Evolutionary conservation across 2,329 filamentous ascomycete species (phyloP), one percentile per base, ranked within the genome.

Genomic region (Neonectria magnoliae): DNA sequence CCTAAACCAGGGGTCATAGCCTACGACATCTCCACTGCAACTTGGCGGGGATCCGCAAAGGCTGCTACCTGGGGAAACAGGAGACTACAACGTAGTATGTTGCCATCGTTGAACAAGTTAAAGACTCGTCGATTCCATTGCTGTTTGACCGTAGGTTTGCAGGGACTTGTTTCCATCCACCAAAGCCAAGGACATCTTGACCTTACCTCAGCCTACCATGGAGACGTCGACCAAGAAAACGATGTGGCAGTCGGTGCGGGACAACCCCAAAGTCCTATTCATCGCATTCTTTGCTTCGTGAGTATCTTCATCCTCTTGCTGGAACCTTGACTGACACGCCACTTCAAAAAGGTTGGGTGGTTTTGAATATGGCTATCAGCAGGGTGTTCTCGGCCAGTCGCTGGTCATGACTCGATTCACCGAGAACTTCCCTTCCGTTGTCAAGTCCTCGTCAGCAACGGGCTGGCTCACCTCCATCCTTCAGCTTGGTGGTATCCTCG

Each of bases 381-480:
- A 85, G 55, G 83, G 82, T 4, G 82, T 84, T 16, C 76, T 85
- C 8, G 82, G 80, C 1, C 81, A 80, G n/a, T 78, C 84, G 1
- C 71, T 84, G 31, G 79, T 76, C 0, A 85, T 84, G 82, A 77
- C 83, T 63, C 79, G 76, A 4, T 84, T 84, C 62, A 75, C 51
- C 2, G 73, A 65, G 5, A 45, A 60, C 0, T 74, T 77, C 45
- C 73, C 75, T 9, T 71, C 76, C 8, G 76, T 84, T 16, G 81
- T 79, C 53, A 60, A 76, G 0, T 81, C 85, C 62, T 81, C 78
- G 62, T 71, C 79, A 11, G 84, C 84, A 74, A 84, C 85, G 64
- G 84, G 83, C 33, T 86, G 84, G 83, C 84, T 86, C 57, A 82
- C 85, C 2, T 84, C 84, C 6, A 83, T 80, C 2, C 73, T 87